Conservation (phyloP, 2,329 filamentous ascomycete species). For the Dryadomyces sulphureus region DNA sequence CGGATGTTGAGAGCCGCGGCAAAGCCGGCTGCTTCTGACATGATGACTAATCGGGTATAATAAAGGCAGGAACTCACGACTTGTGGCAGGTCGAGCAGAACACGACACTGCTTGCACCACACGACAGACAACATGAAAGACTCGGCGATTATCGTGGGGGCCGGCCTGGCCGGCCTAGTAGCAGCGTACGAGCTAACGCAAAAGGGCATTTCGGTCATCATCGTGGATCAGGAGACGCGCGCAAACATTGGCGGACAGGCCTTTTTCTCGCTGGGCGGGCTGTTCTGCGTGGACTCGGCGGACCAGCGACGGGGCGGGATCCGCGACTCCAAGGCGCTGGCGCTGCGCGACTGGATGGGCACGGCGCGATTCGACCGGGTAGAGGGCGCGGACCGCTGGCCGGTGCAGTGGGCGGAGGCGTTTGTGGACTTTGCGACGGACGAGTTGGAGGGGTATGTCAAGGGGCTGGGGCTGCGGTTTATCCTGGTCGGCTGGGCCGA, state of each 20-base stretch:
- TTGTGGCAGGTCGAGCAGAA: no score
- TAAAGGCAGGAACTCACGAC: no score
- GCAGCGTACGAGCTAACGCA: slow-evolving; percentile 41
- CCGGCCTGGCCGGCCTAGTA: slow-evolving; percentile 43
- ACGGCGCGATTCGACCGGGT: slow-evolving; percentile 44
- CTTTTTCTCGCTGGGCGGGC: slow-evolving; percentile 48
- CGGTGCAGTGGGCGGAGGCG: slow-evolving; percentile 45
- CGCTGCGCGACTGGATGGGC: slow-evolving; percentile 43
- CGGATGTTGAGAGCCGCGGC: no score
- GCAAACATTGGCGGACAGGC: slow-evolving; percentile 45
- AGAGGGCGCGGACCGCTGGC: slow-evolving; percentile 37
- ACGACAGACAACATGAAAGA: no score
- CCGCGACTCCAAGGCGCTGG: slow-evolving; percentile 39
- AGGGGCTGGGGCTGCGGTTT: slow-evolving; percentile 35
- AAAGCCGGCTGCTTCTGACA: no score
- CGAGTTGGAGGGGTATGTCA: slow-evolving; percentile 43
- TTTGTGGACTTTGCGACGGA: slow-evolving; percentile 47
- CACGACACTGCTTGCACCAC: no score
- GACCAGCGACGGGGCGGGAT: slow-evolving; percentile 44
- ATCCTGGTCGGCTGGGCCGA: slow-evolving; percentile 45
- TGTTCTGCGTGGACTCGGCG: slow-evolving; percentile 43
- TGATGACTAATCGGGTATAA: no score
- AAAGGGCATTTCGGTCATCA: slow-evolving; percentile 31
- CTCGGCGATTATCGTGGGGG: slow-evolving; percentile 42
- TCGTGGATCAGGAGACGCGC: slow-evolving; percentile 44